Conservation (phyloP, 345 rosid genomes). For the Gossypium raimondii region DNA sequence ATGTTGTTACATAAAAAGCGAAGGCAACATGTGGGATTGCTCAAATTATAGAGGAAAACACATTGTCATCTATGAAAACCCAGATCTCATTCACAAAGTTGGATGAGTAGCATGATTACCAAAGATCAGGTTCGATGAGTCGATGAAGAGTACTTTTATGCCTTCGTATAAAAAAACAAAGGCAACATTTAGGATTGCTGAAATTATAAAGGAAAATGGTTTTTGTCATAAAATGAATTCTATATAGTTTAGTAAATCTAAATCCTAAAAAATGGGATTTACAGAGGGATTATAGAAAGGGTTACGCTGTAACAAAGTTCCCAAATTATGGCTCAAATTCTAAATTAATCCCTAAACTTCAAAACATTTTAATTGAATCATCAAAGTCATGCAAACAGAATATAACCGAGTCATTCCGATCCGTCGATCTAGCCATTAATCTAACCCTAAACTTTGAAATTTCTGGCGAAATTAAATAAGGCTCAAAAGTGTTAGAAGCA, state of each 20-base stretch:
- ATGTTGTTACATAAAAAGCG: too few relatives aligned
- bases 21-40: too few relatives aligned
- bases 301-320: too few relatives aligned
- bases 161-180: neutral
- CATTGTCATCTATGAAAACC: too few relatives aligned
- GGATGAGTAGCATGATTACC: neutral
- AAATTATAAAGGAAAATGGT: neutral
- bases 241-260: constrained; percentile 14
- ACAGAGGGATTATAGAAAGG: neutral
- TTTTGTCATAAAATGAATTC: neutral
- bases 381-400: too few relatives aligned
- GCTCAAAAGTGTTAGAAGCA: neutral
- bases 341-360: too few relatives aligned
- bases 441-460: neutral
- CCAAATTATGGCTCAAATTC: too few relatives aligned
- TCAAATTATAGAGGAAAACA: neutral
- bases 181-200: neutral
- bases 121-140: neutral
- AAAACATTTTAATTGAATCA: too few relatives aligned
- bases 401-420: too few relatives aligned
- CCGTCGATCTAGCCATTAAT: too few relatives aligned
- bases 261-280: constrained; percentile 16
- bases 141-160: neutral
- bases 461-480: neutral
- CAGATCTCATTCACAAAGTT: neutral